These are phyloP conservation scores for Zygosaccharomyces siamensis DNA, from an alignment of 805 yeast genomes.

Conservation along the genomic window DNA sequence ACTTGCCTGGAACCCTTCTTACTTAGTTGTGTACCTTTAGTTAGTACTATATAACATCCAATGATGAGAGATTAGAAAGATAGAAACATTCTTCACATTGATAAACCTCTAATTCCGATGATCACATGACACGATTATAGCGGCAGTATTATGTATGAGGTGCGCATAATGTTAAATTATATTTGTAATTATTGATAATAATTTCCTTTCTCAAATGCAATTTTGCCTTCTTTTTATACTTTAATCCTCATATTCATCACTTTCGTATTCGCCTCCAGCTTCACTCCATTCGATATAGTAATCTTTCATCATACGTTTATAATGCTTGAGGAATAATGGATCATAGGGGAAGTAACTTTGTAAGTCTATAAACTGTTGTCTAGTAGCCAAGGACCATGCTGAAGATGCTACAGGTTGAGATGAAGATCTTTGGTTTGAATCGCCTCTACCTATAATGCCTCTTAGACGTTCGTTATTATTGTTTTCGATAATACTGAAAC, in stretches of 20 bases:
- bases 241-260: conserved; percentile 43
- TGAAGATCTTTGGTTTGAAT: conserved; percentile 21
- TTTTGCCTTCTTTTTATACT: neutral
- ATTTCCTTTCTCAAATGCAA: neutral
- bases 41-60: too few species aligned
- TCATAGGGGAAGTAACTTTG: conserved; percentile 97
- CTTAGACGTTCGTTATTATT: conserved; percentile 54
- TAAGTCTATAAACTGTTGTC: conserved; percentile 79
- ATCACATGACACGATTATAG: too few species aligned
- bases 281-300: conserved; percentile 81
- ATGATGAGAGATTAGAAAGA: too few species aligned
- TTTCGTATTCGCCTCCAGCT: conserved; percentile 55
- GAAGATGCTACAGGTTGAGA: conserved; percentile 23
- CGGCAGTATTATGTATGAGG: too few species aligned
- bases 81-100: too few species aligned
- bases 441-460: conserved; percentile 39
- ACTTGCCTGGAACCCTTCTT: too few species aligned
- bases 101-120: too few species aligned
- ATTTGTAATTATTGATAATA: neutral
- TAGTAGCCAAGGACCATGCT: conserved; percentile 45
- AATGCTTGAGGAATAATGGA: conserved; percentile 68
- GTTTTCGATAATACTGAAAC: conserved; percentile 88
- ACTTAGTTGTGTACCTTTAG: too few species aligned
- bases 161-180: neutral
- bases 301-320: conserved; percentile 49